Base-by-base conservation (phyloP, 2,329 filamentous ascomycete species). In the Nigrospora sphaerica region DNA sequence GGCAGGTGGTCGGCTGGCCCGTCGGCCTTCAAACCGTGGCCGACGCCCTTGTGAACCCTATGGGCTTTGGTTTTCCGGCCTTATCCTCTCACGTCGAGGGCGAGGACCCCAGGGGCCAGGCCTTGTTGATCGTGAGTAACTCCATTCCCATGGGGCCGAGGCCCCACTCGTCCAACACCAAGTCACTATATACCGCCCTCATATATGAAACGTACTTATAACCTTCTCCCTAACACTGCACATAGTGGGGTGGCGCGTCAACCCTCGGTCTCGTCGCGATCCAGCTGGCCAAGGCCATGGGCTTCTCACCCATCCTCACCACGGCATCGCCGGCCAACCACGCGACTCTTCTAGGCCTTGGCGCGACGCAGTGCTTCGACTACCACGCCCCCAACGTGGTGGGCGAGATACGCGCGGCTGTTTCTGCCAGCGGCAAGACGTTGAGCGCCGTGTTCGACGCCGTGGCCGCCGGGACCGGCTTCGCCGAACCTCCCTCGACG, bases 291-390 rank as follows among this genome's bases (percentile, higher is more conserved):
- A 45, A 44, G 3, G 49, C 54, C 3, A 53, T 59, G 0, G 64
- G 63, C 6, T 53, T 51, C 38, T 55, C 52, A 12, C 53, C 56
- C 10, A 61, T 66, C 28, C 52, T 59, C 23, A 58, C 60, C 12
- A 63, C 62, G 0, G 52, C 54, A 1, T 57, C 55, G 31, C 32
- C 53, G 33, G 51, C 53, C 43, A 64, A 63, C 46, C 57, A 61
- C 44, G 54, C 54, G 10, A 57, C 57, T 33, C 53, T 59, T 10
- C 53, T 54, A 31, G 49, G 46, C 9, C 53, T 64, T 6, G 62
- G 63, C 18, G 63, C 62, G 1, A 52, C 50, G 9, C 46, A 54
- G 23, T 60, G 59, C 32, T 62, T 67, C 49, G 60, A 67, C 46
- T 60, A 67, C 54, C 42, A 52, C 54, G 51, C 57, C 38, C 49